Base-by-base conservation (phyloP, 805 yeast genomes). In the Cyberlindnera nakhonratchasimensis region DNA sequence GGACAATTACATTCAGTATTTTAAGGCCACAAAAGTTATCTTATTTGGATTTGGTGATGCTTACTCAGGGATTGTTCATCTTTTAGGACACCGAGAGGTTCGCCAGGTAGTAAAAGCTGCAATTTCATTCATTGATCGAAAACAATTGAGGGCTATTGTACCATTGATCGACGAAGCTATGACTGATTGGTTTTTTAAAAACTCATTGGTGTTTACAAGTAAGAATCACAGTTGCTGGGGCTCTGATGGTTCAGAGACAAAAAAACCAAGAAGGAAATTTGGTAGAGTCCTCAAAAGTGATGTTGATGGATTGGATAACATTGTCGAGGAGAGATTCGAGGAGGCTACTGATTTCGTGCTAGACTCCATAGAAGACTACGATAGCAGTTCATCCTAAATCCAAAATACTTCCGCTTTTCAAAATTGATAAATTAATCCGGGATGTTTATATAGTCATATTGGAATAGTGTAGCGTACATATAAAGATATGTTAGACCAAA, bases 11-110 rank as follows among this genome's bases (percentile, higher is more conserved):
- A 66, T 93, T 39, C 80, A 83, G 46, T 86, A 82, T 58, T 86
- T 89, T 29, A 75, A 76, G 40, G 77, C 86, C 33, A 68, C 77
- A 34, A 86, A 85, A 50, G 61, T 93, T 24, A 81, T 86, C 1
- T 80, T 91, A 58, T 74, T 90, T 29, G 97, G 97, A 7, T 75
- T 84, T 50, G 99, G 99, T 29, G 95, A 88, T 43, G 80, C 96
- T 0, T 85, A 86, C 55, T 82, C 86, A 33, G 87, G 96, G 2
- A 75, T 90, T 34, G 90, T 91, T 2, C 93, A 90, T 63, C 67
- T 91, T 19, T 76, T 85, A 42, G 96, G 96, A 5, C 96, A 91
- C 58, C 72, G 97, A 44, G 80, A 77, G 29, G 66, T 73, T 10
- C 67, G 80, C 29, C 80, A 77, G 31, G 76, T 80, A 28, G 86